A percentile compares a stretch with the other conserved stretches of the same genome.
These are phyloP conservation scores for Celoporthe dispersa DNA, from an alignment of 2,329 filamentous ascomycete species.

Conservation along the genomic window DNA sequence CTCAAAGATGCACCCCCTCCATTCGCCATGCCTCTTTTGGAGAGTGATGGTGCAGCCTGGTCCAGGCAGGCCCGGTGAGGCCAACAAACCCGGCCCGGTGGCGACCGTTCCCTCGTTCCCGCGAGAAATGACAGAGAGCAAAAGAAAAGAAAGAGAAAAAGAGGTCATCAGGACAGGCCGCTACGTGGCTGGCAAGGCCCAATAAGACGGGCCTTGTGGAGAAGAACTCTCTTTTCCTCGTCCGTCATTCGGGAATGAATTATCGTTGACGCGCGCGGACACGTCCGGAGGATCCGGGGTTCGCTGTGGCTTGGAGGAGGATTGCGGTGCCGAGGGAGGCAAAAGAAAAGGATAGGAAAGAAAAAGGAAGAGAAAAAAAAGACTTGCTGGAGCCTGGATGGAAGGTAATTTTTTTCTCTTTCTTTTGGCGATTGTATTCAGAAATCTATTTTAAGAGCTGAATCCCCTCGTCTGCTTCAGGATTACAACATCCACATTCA, in stretches of 20 bases:
- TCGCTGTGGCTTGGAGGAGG: neutral
- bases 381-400: neutral
- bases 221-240: neutral
- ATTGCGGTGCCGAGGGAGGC: neutral
- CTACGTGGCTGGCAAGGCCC: neutral
- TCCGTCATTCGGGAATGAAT: neutral
- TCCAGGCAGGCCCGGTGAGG: neutral
- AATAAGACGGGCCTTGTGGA: neutral
- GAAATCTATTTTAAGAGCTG: neutral
- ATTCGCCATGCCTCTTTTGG: neutral
- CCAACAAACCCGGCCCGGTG: neutral
- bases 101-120: neutral
- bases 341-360: too few species aligned
- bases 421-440: neutral
- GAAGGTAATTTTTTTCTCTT: neutral
- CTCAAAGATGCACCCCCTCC: neutral
- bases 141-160: neutral
- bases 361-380: neutral
- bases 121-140: too few species aligned
- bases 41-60: neutral
- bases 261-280: neutral
- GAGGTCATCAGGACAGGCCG: neutral
- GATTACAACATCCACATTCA: neutral
- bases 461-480: neutral
- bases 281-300: slow-evolving; percentile 1